Evolutionary conservation across 1,284 basidiomycete species (phyloP), one percentile per base, ranked within the genome.

Genomic region (Thelephora terrestris): DNA sequence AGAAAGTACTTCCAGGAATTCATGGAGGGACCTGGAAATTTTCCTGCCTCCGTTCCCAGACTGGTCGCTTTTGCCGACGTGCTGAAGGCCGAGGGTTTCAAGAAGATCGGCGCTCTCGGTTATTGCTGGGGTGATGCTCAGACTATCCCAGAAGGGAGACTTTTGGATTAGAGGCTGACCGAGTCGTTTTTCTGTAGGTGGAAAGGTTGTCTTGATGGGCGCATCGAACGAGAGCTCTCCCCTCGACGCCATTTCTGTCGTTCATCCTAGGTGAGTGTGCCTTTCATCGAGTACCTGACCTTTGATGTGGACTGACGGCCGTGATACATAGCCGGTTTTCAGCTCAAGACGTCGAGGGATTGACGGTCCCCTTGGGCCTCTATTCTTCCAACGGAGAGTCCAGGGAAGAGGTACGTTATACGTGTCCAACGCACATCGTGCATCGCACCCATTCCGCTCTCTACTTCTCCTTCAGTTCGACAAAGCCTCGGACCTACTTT

Each of bases 351-450:
- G 74, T 73, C 2, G 60, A 65, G 5, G 69, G 72, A 36, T 59
- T 82, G 29, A 67, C 68, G 9, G 70, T 81, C 16, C 80, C 81
- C 20, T 57, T 82, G 23, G 80, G 68, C 3, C 68, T 79, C 34
- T 84, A 79, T 64, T 70, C 75, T n/a, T 79, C 78, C 46, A 73
- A 75, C 46, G 80, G 83, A 55, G 81, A 84, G 58, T 69, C 77
- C 3, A 55, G 68, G 4, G 71, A 76, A 5, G 76, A 75, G 64
- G 79, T 80, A 48, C 48, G 68, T 48, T n/a, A 20, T 16, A 21
- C 43, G 29, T 23, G 17, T 17, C 17, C 21, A 18, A 5, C 18
- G 10, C 21, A 23, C 27, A 16, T 18, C 25, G 24, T 48, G n/a
- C 25, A 12, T 10, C 18, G 25, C 24, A 18, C 38, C 36, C 25